Base-by-base conservation (phyloP, 2,329 filamentous ascomycete species). In the Lojkania enalia region DNA sequence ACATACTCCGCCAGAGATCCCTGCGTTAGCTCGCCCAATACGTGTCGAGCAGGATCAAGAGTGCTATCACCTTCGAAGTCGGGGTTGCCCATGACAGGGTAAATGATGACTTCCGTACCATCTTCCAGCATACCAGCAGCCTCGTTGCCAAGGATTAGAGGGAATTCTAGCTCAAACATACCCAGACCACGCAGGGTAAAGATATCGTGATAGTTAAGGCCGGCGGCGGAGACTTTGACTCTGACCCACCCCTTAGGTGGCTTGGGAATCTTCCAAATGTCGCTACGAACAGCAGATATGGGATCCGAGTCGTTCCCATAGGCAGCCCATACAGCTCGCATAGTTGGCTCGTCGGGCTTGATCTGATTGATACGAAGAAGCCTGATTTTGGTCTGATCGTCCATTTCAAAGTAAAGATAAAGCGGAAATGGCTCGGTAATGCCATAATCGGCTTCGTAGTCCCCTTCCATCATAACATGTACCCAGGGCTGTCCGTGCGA, bases 1-100 rank as follows among this genome's bases (percentile, higher is more conserved):
- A 54, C 48, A 35, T 58, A 60, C 18, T 60, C 57, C 4, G 52
- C 51, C 9, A 60, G 20, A 12, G 54, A 54, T 5, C 57, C 52
- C 35, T 60, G 44, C 1, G 40, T 48, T n/a, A 48, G 36, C 35
- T 51, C 48, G 2, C 48, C 48, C 4, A 51, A 25, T 12, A 58
- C 47, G 33, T 60, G 47, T 13, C 54, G 48, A 23, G 46, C 47
- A 2, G 54, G 54, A 45, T 58, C 52, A 15, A 57, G 39, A 9
- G 52, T 58, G 16, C 50, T 44, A 39, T 58, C 57, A 27, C 52
- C 57, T 31, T 47, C 44, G 36, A 46, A 56, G 12, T 55, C 39
- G 15, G 40, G 20, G 36, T 52, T 42, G 13, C 54, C 52, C 52
- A 59, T 55, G 20, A 49, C 45, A n/a, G 55, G 55, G 27, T 39